Evolutionary conservation across 1,139 yeast genomes (phyloP).

Genomic region (Suhomyces chickasaworum): DNA sequence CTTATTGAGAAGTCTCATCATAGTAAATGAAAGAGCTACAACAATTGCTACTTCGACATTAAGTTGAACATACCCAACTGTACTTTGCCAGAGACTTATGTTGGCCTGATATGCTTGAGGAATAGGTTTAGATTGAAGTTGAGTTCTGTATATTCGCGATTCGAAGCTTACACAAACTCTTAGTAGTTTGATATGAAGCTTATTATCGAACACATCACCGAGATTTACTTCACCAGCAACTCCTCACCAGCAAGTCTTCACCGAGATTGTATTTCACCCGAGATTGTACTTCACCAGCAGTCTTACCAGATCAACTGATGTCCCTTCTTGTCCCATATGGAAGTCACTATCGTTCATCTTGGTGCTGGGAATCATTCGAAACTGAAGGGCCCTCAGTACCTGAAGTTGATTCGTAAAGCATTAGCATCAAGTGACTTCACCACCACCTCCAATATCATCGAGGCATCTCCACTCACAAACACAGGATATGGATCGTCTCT

Average conservation of each 20-base stretch:
- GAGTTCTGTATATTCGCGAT: too few species aligned
- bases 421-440: conserved; percentile 19
- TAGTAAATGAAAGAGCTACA: too few species aligned
- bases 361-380: conserved; percentile 44
- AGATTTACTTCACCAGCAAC: too few species aligned
- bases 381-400: conserved; percentile 22
- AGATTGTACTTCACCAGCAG: not conserved
- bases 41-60: too few species aligned
- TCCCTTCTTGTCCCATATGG: too few species aligned
- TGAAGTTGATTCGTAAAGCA: conserved; percentile 26
- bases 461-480: conserved; percentile 49
- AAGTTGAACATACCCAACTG: too few species aligned
- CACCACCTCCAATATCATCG: conserved; percentile 33
- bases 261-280: not conserved
- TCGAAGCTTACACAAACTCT: not conserved
- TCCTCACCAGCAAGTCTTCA: too few species aligned
- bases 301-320: too few species aligned
- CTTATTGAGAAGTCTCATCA: too few species aligned
- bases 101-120: too few species aligned
- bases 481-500: conserved; percentile 61
- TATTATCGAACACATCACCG: not conserved
- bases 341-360: conserved; percentile 32
- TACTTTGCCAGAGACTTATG: too few species aligned
- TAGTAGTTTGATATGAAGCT: not conserved
- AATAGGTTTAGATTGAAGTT: too few species aligned